phyloP scores from a whole-genome alignment of 1,139 yeast species.

The Spathaspora sp. region DNA sequence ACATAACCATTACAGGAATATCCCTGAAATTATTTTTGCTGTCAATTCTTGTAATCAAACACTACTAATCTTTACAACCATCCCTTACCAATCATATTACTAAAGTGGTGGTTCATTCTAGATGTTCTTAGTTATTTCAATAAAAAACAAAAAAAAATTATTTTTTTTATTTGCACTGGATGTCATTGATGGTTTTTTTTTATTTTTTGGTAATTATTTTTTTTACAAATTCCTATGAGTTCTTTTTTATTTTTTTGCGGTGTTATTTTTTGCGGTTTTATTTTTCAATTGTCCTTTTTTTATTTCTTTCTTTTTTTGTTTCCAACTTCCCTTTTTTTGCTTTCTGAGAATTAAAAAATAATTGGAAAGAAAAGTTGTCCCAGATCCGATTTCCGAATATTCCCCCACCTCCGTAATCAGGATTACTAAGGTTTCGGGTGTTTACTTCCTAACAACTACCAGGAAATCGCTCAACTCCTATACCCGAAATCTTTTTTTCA shows the following conservation, averaged over 20 bases:
- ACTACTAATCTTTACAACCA: not conserved
- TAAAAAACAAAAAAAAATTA: not conserved
- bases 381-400: constrained; percentile 1
- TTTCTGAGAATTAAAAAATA: not conserved
- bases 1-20: not conserved
- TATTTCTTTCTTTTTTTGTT: not conserved
- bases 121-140: not conserved
- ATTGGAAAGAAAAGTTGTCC: not conserved
- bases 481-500: not conserved
- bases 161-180: not conserved
- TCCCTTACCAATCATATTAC: not conserved
- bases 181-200: not conserved
- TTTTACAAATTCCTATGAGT: not conserved
- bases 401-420: not conserved
- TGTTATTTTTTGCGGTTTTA: not conserved
- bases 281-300: not conserved
- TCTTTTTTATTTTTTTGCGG: not conserved
- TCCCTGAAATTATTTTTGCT: too few species aligned
- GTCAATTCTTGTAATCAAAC: too few species aligned
- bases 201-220: not conserved
- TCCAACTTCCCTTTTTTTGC: too few species aligned
- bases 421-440: not conserved
- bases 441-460: not conserved
- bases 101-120: not conserved
- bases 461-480: not conserved